Base-by-base conservation (phyloP, 345 rosid genomes). In the Luvunga scandens region DNA sequence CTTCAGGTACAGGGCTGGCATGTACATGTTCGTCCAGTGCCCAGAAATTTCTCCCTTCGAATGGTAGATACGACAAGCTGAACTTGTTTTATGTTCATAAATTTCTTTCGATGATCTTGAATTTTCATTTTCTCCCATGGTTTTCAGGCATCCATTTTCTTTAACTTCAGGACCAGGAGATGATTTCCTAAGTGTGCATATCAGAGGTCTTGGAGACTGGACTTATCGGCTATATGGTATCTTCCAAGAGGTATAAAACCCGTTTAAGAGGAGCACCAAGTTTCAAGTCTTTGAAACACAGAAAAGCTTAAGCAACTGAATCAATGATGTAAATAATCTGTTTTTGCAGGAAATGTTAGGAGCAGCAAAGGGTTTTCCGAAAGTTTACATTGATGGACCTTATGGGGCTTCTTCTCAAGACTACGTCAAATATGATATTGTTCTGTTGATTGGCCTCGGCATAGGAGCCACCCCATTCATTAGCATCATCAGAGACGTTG, bases 121-220 rank as follows among this genome's bases (percentile, higher is more conserved):
- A 63, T 34, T 2, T 71, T 24, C 53, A n/a, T 19, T 19, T 75
- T 24, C 25, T 72, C 45, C 36, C 30, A 28, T 28, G 45, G 36
- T 55, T 77, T 67, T 50, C 89, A 90, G 93, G 93, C 93, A 90
- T 79, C 93, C 93, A 59, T 88, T 90, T 84, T 90, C 91, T 25
- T 60, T 90, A 39, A 87, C 91, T 71, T 87, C 88, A 24, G 89
- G 87, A 39, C 89, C 89, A 16, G 76, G 71, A 27, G 90, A 90
- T 62, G 88, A 84, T 62, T 78, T 75, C 81, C 57, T 88, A n/a
- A 84, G 90, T 59, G 87, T 90, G 42, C 93, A 90, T 66, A 77
- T 90, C n/a, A 85, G 88, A 83, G 69, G 78, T 27, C 87, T 88
- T 2, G 93, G 93, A 30, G 93, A 90, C 67, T 90, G 93, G 93